phyloP scores from a whole-genome alignment of 495 filamentous ascomycete genomes.

The Daldinia concentrica region DNA sequence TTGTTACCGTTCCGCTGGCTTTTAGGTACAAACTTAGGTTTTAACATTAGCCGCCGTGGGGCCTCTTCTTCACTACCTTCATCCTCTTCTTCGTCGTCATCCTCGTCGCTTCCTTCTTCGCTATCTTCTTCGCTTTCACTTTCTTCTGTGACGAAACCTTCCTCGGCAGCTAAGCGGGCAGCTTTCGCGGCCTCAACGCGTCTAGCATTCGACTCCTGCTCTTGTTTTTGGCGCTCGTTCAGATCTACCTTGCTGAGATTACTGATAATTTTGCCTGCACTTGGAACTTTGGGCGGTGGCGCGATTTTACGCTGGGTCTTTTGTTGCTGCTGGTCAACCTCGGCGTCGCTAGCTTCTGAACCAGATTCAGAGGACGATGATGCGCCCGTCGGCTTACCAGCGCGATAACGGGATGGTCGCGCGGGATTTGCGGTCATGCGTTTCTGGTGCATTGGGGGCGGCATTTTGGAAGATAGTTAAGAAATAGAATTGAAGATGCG shows the following conservation, averaged over 20 bases:
- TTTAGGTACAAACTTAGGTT: slow-evolving; percentile 93
- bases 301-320: slow-evolving; percentile 53
- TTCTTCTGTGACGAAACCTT: slow-evolving; percentile 78
- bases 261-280: slow-evolving; percentile 65
- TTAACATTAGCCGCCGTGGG: slow-evolving; percentile 75
- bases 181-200: slow-evolving; percentile 53
- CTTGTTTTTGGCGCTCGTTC: slow-evolving; percentile 55
- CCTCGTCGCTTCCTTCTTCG: slow-evolving; percentile 48
- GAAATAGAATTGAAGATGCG: not conserved
- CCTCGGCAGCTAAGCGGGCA: slow-evolving; percentile 67
- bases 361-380: slow-evolving; percentile 71
- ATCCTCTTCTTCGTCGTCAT: slow-evolving; percentile 50
- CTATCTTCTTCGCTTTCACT: slow-evolving; percentile 52
- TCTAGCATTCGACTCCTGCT: slow-evolving; percentile 52
- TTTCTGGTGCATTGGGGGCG: slow-evolving; percentile 77
- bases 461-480: not conserved
- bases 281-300: slow-evolving; percentile 66
- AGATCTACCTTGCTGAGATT: slow-evolving; percentile 75
- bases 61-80: slow-evolving; percentile 77
- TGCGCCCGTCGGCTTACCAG: slow-evolving; percentile 80
- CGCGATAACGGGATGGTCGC: slow-evolving; percentile 82
- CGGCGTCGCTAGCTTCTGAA: slow-evolving; percentile 65
- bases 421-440: slow-evolving; percentile 95
- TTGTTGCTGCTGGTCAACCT: slow-evolving; percentile 47
- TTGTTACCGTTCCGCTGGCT: slow-evolving; percentile 64